phyloP scores from a whole-genome alignment of 495 filamentous ascomycete species.

The Trichoderma asperelloides region DNA sequence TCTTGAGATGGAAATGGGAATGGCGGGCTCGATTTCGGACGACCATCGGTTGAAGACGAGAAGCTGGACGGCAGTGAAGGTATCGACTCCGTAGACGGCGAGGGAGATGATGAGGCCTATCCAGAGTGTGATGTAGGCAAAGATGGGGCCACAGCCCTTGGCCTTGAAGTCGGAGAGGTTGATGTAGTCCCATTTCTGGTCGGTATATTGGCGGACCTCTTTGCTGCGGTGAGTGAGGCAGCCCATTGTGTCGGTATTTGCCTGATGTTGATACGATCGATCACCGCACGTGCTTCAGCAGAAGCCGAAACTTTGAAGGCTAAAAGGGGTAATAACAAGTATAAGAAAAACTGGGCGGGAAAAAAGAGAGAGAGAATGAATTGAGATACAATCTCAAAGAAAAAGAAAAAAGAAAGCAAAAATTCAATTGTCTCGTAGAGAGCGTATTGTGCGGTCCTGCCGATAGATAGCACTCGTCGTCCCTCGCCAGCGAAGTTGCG shows the following conservation, averaged over 20 bases:
- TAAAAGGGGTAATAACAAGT: not conserved
- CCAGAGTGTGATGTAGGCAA: conserved; percentile 82
- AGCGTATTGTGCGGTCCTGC: conserved; percentile 23
- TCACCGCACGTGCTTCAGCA: not conserved
- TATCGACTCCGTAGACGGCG: conserved; percentile 83
- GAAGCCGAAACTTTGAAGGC: too few species aligned
- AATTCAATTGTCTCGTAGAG: conserved; percentile 15
- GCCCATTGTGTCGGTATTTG: conserved; percentile 48
- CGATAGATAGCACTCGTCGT: conserved; percentile 34
- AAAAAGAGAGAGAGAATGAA: conserved; percentile 12
- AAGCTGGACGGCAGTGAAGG: conserved; percentile 85
- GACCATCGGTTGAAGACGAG: conserved; percentile 71
- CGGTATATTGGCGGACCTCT: conserved; percentile 53
- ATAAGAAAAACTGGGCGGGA: not conserved
- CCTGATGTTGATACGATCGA: not conserved
- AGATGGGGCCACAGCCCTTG: conserved; percentile 59
- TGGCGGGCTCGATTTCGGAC: conserved; percentile 34
- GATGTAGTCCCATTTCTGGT: conserved; percentile 93
- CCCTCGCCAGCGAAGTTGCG: conserved; percentile 47
- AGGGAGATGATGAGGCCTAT: conserved; percentile 67
- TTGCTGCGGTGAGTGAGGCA: conserved; percentile 65
- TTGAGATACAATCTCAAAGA: not conserved
- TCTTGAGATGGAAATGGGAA: conserved; percentile 62
- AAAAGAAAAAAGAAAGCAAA: not conserved
- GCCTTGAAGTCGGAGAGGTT: conserved; percentile 85